Percentiles rank a stretch among this genome's conserved stretches.
These are phyloP conservation scores for Croton laevigatus DNA, from an alignment of 441 rosid species.

Conservation along the genomic window DNA sequence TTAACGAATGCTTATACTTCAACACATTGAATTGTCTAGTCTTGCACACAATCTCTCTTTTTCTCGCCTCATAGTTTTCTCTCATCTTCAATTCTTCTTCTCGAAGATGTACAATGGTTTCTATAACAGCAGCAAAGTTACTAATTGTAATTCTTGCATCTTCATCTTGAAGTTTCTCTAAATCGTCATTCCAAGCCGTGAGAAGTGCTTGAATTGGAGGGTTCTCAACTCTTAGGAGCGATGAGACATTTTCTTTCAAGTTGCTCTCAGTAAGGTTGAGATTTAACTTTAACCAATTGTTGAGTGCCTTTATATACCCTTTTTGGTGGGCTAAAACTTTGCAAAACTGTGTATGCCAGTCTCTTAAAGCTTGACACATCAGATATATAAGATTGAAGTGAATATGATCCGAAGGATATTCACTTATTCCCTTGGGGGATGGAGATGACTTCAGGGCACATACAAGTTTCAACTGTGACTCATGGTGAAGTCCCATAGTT, in stretches of 20 bases:
- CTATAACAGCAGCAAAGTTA: constrained; percentile 60
- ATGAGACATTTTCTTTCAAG: constrained; percentile 77
- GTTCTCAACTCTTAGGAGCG: constrained; percentile 62
- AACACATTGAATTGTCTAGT: constrained; percentile 59
- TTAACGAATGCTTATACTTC: constrained; percentile 40
- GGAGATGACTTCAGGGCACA: constrained; percentile 38
- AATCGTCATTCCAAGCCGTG: constrained; percentile 53
- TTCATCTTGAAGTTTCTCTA: constrained; percentile 64
- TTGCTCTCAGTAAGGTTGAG: constrained; percentile 91
- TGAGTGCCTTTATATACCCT: constrained; percentile 56
- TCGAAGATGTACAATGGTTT: constrained; percentile 57
- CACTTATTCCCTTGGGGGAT: constrained; percentile 59
- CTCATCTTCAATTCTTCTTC: constrained; percentile 56
- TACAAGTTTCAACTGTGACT: constrained; percentile 46
- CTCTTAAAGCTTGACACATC: constrained; percentile 56
- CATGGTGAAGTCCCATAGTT: constrained; percentile 58
- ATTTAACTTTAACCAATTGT: constrained; percentile 64
- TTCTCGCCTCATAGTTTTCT: constrained; percentile 54
- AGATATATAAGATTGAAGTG: too few species aligned
- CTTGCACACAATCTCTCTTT: constrained; percentile 52
- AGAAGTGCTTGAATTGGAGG: constrained; percentile 71
- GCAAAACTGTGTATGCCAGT: constrained; percentile 74
- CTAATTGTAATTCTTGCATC: constrained; percentile 56
- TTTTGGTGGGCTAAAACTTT: constrained; percentile 64
- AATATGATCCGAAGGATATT: constrained; percentile 65